Conservation (phyloP, 192 early-diverging fungal species). For the Haplosporangium gracile region DNA sequence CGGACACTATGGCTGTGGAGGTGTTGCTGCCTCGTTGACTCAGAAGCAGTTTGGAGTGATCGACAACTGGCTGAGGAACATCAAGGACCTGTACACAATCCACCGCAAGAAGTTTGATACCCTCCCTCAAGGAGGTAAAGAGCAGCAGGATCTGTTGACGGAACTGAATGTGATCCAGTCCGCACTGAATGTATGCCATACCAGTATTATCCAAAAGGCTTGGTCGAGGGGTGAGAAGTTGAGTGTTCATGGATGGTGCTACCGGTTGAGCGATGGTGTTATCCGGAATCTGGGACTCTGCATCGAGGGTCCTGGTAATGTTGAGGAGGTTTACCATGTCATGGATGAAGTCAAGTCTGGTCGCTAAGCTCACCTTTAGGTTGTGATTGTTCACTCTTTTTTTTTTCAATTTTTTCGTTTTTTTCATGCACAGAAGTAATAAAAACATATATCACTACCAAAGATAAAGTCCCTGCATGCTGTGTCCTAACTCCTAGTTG, state of each 20-base stretch:
- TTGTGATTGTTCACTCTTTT: neutral
- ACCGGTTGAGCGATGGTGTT: slow-evolving; percentile 58
- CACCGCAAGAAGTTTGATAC: slow-evolving; percentile 62
- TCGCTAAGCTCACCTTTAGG: neutral
- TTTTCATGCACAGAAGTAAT: neutral
- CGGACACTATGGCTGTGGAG: slow-evolving; percentile 86
- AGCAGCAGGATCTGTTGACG: slow-evolving; percentile 67
- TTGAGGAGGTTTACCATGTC: slow-evolving; percentile 44
- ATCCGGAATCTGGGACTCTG: slow-evolving; percentile 50
- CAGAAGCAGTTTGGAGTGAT: slow-evolving; percentile 80
- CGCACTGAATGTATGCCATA: slow-evolving; percentile 78
- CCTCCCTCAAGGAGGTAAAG: slow-evolving; percentile 54
- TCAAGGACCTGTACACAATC: slow-evolving; percentile 85
- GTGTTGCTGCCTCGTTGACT: slow-evolving; percentile 72
- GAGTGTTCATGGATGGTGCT: slow-evolving; percentile 80
- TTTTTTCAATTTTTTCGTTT: neutral
- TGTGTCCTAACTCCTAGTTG: neutral
- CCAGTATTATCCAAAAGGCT: slow-evolving; percentile 85
- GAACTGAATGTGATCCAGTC: slow-evolving; percentile 85
- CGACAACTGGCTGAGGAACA: slow-evolving; percentile 91
- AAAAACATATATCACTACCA: neutral
- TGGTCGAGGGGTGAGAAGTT: slow-evolving; percentile 81
- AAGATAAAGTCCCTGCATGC: neutral
- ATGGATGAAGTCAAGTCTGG: slow-evolving; percentile 7
- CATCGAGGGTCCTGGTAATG: slow-evolving; percentile 66